Percentiles rank a stretch among this genome's conserved stretches.
phyloP scores from a whole-genome alignment of 2,329 filamentous ascomycete species.

The Trichoderma sp. region DNA sequence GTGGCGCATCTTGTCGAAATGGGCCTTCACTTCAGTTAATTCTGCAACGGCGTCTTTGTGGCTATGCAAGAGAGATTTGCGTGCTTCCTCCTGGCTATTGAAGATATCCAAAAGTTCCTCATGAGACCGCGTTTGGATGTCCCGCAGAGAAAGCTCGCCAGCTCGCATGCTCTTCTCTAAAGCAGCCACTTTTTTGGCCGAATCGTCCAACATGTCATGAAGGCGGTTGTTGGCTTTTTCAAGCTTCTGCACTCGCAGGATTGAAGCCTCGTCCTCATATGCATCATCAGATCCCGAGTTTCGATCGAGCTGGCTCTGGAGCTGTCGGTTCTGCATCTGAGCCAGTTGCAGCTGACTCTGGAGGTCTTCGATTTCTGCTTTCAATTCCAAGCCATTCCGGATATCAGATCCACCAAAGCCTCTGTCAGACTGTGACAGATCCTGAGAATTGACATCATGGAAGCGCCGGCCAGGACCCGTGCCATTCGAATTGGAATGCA shows the following conservation, averaged over 20 bases:
- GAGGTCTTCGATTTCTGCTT: slow-evolving; percentile 83
- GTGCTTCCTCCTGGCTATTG: slow-evolving; percentile 87
- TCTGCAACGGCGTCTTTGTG: slow-evolving; percentile 85
- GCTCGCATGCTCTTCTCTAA: slow-evolving; percentile 83
- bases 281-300: slow-evolving; percentile 59
- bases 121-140: slow-evolving; percentile 89
- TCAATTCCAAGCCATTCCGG: slow-evolving; percentile 87
- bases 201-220: slow-evolving; percentile 93
- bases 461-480: slow-evolving; percentile 75
- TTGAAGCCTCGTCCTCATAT: slow-evolving; percentile 72
- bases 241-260: slow-evolving; percentile 81
- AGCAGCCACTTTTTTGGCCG: slow-evolving; percentile 83
- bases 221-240: slow-evolving; percentile 88
- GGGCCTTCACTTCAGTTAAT: slow-evolving; percentile 78
- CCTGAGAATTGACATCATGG: slow-evolving; percentile 59
- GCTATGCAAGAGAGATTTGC: slow-evolving; percentile 73
- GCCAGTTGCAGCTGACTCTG: slow-evolving; percentile 92
- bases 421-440: slow-evolving; percentile 79
- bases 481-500: slow-evolving; percentile 64
- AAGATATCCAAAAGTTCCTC: slow-evolving; percentile 91
- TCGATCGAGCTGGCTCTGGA: slow-evolving; percentile 81
- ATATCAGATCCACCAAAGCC: slow-evolving; percentile 78
- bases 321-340: slow-evolving; percentile 91
- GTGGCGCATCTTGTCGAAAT: slow-evolving; percentile 84
- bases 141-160: slow-evolving; percentile 82